A percentile compares a stretch with the other conserved stretches of the same genome.
phyloP scores from a whole-genome alignment of 352 stramenopile genomes.

The Globisporangium sylvaticum region DNA sequence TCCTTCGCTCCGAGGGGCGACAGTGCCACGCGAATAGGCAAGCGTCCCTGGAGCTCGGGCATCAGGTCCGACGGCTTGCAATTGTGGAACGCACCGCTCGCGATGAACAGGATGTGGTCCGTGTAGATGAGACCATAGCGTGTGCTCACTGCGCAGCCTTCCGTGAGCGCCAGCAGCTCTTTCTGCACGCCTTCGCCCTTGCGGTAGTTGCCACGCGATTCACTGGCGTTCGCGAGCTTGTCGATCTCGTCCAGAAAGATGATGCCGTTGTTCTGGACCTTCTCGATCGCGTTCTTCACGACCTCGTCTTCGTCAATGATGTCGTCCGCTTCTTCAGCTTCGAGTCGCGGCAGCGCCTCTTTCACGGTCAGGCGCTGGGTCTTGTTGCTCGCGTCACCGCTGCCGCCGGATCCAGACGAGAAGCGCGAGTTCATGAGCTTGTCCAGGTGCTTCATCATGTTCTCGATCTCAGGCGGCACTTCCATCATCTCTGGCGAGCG shows the following conservation, averaged over 20 bases:
- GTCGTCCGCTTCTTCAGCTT: constrained; percentile 65
- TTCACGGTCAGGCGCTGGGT: constrained; percentile 66
- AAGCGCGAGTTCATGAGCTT: constrained; percentile 55
- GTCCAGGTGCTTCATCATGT: constrained; percentile 79
- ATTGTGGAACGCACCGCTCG: constrained; percentile 93
- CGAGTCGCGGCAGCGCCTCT: constrained; percentile 64
- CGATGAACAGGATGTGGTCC: constrained; percentile 99
- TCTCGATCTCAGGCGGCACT: constrained; percentile 73
- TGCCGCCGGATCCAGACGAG: constrained; percentile 11
- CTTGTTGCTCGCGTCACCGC: constrained; percentile 25
- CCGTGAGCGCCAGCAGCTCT: constrained; percentile 97
- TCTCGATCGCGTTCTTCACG: constrained; percentile 67
- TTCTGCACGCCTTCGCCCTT: constrained; percentile 98
- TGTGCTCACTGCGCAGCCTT: constrained; percentile 94
- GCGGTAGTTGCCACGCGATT: constrained; percentile 85
- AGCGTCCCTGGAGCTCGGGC: constrained; percentile 95
- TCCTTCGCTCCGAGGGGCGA: constrained; percentile 95
- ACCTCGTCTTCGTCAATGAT: constrained; percentile 79
- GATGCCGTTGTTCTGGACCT: constrained; percentile 97
- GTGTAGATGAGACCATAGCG: constrained; percentile 95
- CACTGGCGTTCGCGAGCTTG: constrained; percentile 93
- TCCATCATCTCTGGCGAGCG: constrained; percentile 63
- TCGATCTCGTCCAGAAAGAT: constrained; percentile 99
- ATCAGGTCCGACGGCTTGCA: constrained; percentile 98
- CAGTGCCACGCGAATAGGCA: constrained; percentile 98